Evolutionary conservation across 139 green algal species (phyloP), one percentile per base, ranked within the genome.

Genomic region (Chlamydomonas sp.): DNA sequence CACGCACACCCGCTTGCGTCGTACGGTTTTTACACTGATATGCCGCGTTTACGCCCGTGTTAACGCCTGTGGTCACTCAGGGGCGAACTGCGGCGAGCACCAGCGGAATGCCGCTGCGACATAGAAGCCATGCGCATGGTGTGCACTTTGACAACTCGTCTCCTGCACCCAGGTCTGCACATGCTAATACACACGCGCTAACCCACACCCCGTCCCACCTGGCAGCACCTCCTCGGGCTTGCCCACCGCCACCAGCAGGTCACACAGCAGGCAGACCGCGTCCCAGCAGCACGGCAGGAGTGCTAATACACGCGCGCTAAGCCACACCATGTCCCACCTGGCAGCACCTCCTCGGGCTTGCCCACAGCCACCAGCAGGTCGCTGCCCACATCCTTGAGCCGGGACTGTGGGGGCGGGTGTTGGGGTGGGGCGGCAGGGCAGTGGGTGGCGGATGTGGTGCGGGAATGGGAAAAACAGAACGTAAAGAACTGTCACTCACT

Each of bases 331-430:
- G 49, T 71, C 31, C 16, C 80, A 95, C 87, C 83, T 20, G 93
- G 88, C 61, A 98, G 88, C 16, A 97, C 90, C 6, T 97, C 91
- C 92, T 99, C 97, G 1, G 97, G 95, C 68, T 75, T 77, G 5
- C 95, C 96, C 66, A 97, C 88, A n/a, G 80, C 77, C 17, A 99
- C 92, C 60, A 98, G 58, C 80, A 99, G 93, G 87, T 97, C 94
- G 62, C 86, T 95, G 31, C 95, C 95, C 49, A 96, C 10, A 0
- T 57, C 79, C 16, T 63, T 80, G 62, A 98, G 93, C 8, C 80
- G 68, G 1, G 69, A 68, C 80, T 86, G 69, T 6, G 9, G 78
- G 14, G 15, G 7, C 78, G 72, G 12, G 7, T 17, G 17, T 62
- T 17, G 31, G 9, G 12, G 9, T 17, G 8, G 68, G 1, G 67